Evolutionary conservation across 2,329 filamentous ascomycete genomes (phyloP).

Genomic region (Botrytis paeoniae): DNA sequence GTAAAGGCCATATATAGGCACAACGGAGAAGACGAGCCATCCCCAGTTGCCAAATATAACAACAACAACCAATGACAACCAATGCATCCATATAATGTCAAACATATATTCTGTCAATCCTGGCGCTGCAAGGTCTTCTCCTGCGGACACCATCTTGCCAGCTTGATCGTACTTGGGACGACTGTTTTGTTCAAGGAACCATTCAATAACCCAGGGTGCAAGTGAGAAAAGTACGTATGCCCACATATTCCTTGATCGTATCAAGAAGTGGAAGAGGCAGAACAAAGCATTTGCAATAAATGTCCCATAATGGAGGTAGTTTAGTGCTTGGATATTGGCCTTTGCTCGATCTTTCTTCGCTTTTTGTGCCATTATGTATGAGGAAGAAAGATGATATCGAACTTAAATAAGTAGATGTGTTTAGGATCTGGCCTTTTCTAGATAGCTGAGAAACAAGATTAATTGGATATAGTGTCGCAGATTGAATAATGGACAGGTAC

Average conservation of each 20-base stretch:
- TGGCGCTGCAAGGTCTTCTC: slow-evolving; percentile 82
- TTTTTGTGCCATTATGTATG: slow-evolving; percentile 37
- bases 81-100: slow-evolving; percentile 94
- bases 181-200: slow-evolving; percentile 79
- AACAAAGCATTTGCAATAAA: slow-evolving; percentile 70
- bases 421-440: slow-evolving; percentile 11
- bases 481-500: neutral
- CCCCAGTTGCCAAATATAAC: slow-evolving; percentile 77
- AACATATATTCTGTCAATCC: slow-evolving; percentile 98
- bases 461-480: neutral
- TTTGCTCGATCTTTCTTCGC: slow-evolving; percentile 59
- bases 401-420: neutral
- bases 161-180: slow-evolving; percentile 66
- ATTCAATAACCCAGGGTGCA: slow-evolving; percentile 76
- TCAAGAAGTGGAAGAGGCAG: slow-evolving; percentile 63
- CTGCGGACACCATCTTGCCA: slow-evolving; percentile 60
- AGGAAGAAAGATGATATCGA: neutral
- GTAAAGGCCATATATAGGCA: slow-evolving; percentile 36
- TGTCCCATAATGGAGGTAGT: slow-evolving; percentile 77
- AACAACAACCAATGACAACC: slow-evolving; percentile 70
- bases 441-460: neutral
- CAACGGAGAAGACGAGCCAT: slow-evolving; percentile 57
- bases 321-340: slow-evolving; percentile 73
- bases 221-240: slow-evolving; percentile 70
- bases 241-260: slow-evolving; percentile 60